Conservation (phyloP, 2,329 filamentous ascomycete genomes). For the Incumbomyces delicatus region DNA sequence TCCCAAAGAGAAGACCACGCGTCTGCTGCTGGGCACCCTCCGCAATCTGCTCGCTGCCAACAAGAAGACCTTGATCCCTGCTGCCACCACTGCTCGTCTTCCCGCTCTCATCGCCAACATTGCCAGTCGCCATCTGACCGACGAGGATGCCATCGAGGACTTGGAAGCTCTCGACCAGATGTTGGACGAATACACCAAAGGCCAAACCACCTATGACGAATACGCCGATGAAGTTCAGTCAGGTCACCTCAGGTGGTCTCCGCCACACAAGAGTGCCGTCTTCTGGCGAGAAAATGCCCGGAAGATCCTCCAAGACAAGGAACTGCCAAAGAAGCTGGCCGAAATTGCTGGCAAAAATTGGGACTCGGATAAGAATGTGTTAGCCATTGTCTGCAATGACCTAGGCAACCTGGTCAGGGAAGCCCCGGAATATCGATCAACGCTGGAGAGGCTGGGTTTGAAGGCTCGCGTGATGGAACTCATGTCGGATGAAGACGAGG, state of each 20-base stretch:
- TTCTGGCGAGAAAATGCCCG: slow-evolving; percentile 92
- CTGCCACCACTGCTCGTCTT: slow-evolving; percentile 75
- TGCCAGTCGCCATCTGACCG: slow-evolving; percentile 41
- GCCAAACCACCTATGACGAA: slow-evolving; percentile 57
- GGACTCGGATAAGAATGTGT: slow-evolving; percentile 75
- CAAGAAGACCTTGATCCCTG: slow-evolving; percentile 61
- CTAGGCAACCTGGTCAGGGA: slow-evolving; percentile 81
- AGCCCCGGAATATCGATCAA: slow-evolving; percentile 69
- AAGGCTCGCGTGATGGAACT: slow-evolving; percentile 87
- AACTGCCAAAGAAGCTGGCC: slow-evolving; percentile 68
- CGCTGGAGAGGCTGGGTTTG: slow-evolving; percentile 72
- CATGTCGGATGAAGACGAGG: slow-evolving; percentile 82
- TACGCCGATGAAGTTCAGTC: slow-evolving; percentile 74
- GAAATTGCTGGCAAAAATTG: slow-evolving; percentile 73
- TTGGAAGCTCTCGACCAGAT: slow-evolving; percentile 47
- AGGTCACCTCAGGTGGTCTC: slow-evolving; percentile 85
- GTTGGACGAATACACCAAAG: slow-evolving; percentile 74
- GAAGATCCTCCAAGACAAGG: slow-evolving; percentile 73
- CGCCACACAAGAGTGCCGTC: slow-evolving; percentile 71
- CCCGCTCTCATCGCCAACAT: slow-evolving; percentile 53
- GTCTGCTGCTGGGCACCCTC: slow-evolving; percentile 79
- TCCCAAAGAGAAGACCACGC: slow-evolving; percentile 95
- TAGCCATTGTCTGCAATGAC: slow-evolving; percentile 89
- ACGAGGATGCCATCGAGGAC: slow-evolving; percentile 41
- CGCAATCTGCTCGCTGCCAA: slow-evolving; percentile 73